Base-by-base conservation (phyloP, 1,284 basidiomycete species). In the Xanthoconium separans region DNA sequence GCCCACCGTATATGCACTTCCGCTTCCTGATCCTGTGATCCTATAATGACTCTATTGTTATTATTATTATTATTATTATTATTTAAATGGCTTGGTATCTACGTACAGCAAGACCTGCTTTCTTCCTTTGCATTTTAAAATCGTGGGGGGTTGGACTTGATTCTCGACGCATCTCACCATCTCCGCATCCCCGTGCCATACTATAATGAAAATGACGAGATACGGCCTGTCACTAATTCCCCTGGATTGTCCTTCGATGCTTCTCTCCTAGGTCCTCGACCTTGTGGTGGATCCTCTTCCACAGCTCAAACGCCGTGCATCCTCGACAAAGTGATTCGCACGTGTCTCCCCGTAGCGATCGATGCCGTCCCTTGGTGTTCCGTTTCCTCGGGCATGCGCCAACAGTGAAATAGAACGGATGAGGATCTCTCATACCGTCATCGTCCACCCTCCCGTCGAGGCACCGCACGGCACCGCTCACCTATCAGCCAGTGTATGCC, bases 141-240 rank as follows among this genome's bases (percentile, higher is more conserved):
- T 64, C 50, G 2, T 3, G 36, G 37, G 44, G 33, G 43, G 44
- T 44, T n/a, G n/a, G 44, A 22, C 50, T 34, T 61, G 27, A 27
- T 48, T 47, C 43, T 43, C 41, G 42, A 51, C 45, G 9, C 54
- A 53, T 61, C 57, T 51, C 39, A 44, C 64, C 63, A 66, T 68
- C 58, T 69, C 65, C 66, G 63, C 62, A 61, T 41, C 50, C 45
- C 63, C 61, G 54, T 60, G 44, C 48, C 50, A 41, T 50, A 51
- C 29, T 45, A 58, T 58, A 63, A 64, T 64, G 65, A 68, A 52
- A 40, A 63, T 68, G 47, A 68, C 63, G 63, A 62, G 61, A 66
- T 52, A 20, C 51, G 50, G 65, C 10, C 29, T 51, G 54, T 47
- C 41, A 54, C 50, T 22, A 57, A 49, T 40, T 54, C 44, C 44